phyloP scores from a whole-genome alignment of 2,329 filamentous ascomycete genomes.

The Pseudogymnoascus sp. region DNA sequence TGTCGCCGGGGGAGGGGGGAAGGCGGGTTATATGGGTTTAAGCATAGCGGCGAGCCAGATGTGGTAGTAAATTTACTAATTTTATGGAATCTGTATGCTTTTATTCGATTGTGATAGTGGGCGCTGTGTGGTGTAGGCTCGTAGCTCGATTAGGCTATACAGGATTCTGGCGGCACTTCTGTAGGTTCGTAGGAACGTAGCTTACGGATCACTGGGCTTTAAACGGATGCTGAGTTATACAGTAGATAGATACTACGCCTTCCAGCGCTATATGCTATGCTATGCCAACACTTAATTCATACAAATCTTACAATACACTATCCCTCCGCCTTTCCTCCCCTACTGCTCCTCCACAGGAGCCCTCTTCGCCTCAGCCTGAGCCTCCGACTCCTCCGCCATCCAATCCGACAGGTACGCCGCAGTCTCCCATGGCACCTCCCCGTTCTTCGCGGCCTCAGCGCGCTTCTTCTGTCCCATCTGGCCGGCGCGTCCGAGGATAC shows the following conservation, averaged over 20 bases:
- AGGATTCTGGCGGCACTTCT: not conserved
- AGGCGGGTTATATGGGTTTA: not conserved
- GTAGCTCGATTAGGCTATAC: not conserved
- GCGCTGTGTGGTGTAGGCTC: not conserved
- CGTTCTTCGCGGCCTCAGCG: slow-evolving; percentile 50
- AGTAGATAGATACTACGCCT: slow-evolving; percentile 1
- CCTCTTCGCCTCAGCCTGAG: not conserved
- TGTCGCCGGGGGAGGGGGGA: not conserved
- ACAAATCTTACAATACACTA: slow-evolving; percentile 1
- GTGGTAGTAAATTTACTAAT: slow-evolving; percentile 1
- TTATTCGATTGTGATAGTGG: not conserved
- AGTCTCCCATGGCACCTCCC: slow-evolving; percentile 54
- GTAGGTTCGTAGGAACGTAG: not conserved
- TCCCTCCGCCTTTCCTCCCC: not conserved
- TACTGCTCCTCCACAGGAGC: not conserved
- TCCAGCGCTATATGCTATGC: slow-evolving; percentile 2
- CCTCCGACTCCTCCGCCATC: slow-evolving; percentile 9
- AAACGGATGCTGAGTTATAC: not conserved
- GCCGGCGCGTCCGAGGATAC: slow-evolving; percentile 76
- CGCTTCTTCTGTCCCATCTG: slow-evolving; percentile 65
- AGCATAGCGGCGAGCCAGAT: slow-evolving; percentile 1
- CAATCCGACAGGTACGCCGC: slow-evolving; percentile 19
- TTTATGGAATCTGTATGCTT: not conserved
- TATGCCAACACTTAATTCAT: slow-evolving; percentile 2
- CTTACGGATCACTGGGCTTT: not conserved